Percentiles rank a stretch among this genome's conserved stretches.
Conservation (phyloP, 2,329 filamentous ascomycete genomes). For the Venturia nashicola region DNA sequence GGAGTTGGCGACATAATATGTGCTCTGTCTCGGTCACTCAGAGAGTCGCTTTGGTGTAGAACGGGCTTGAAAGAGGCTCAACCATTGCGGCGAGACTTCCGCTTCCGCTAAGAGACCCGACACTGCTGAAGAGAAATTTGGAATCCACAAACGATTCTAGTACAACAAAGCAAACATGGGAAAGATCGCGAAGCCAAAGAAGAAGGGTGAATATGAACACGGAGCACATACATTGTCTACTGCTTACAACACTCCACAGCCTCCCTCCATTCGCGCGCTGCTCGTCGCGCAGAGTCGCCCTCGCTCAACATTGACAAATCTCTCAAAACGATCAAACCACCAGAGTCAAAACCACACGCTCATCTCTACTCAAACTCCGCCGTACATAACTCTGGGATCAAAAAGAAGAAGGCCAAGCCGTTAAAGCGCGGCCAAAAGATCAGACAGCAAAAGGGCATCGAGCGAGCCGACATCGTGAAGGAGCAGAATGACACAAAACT, state of each 20-base stretch:
- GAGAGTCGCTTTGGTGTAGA: neutral
- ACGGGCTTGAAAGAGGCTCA: neutral
- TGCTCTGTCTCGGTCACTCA: neutral
- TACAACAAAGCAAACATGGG: conserved; percentile 16
- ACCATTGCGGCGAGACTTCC: neutral
- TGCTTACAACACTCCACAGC: conserved; percentile 13
- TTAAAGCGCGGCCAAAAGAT: conserved; percentile 40
- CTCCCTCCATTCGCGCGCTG: conserved; percentile 62
- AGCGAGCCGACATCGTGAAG: conserved; percentile 41
- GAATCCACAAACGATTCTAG: neutral
- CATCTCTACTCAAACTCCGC: conserved; percentile 50
- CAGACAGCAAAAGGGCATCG: conserved; percentile 42
- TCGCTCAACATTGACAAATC: conserved; percentile 62
- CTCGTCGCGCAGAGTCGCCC: conserved; percentile 58
- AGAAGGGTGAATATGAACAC: conserved; percentile 21
- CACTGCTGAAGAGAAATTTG: neutral
- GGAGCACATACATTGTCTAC: neutral
- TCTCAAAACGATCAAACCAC: conserved; percentile 32
- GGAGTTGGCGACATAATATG: neutral
- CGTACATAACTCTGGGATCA: conserved; percentile 54
- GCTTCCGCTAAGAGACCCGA: neutral
- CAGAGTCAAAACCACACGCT: conserved; percentile 12
- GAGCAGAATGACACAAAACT: conserved; percentile 45
- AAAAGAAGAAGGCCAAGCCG: conserved; percentile 49
- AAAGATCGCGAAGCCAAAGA: conserved; percentile 35